phyloP scores from a whole-genome alignment of 2,329 filamentous ascomycete genomes.

The Diaporthe batatas region DNA sequence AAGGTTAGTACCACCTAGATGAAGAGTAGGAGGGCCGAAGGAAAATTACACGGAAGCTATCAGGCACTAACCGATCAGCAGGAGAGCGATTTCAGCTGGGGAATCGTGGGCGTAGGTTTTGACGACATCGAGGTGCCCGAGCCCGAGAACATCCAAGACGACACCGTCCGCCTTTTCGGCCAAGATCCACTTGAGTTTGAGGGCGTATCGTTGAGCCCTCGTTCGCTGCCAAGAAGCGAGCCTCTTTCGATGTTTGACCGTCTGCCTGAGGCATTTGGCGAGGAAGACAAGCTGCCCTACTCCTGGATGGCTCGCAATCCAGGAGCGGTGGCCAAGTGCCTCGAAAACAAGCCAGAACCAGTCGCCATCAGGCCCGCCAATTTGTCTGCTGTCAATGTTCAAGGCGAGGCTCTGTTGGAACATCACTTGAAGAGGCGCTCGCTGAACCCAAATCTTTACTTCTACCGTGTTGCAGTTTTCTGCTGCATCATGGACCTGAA shows the following conservation, averaged over 20 bases:
- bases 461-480: conserved; percentile 4
- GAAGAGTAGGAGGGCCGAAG: not conserved
- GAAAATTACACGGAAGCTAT: too few relatives aligned
- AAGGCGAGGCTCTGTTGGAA: conserved; percentile 25
- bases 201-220: not conserved
- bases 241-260: not conserved
- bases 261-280: conserved; percentile 6
- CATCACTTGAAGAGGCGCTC: not conserved
- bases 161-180: not conserved
- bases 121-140: not conserved
- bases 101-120: not conserved
- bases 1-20: not conserved
- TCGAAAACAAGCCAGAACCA: not conserved
- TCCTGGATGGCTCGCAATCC: conserved; percentile 35
- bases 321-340: not conserved
- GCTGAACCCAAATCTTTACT: not conserved
- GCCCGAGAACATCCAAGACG: not conserved
- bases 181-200: not conserved
- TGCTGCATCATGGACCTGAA: conserved; percentile 22
- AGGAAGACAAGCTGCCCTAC: not conserved
- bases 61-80: not conserved
- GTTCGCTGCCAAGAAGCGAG: not conserved
- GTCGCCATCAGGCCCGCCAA: not conserved
- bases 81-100: not conserved
- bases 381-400: not conserved